Evolutionary conservation across 805 yeast species (phyloP), one percentile per base, ranked within the genome.

Genomic region (Brettanomyces nanus): DNA sequence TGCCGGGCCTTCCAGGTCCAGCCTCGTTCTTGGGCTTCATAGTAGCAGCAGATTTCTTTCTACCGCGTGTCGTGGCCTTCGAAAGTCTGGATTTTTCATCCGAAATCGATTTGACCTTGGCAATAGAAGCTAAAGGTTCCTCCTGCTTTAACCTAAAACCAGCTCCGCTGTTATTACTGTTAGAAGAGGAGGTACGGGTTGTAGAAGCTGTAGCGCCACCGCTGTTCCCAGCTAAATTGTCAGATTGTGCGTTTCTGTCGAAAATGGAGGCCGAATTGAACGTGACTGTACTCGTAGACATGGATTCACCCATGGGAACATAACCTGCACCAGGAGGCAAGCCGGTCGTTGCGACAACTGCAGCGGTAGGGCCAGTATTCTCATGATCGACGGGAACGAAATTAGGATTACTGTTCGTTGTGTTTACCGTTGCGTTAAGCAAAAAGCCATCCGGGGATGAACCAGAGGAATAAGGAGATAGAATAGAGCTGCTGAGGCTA

Each of bases 401-500:
- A 28, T 33, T 38, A 5, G 37, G 37, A 19, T 34, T 34, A 32
- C 17, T 20, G 20, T 14, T 21, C 26, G 11, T 13, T 23, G 10
- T 15, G 19, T 20, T 42, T 25, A 41, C 35, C 19, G 37, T 41
- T 5, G 49, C 40, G 19, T 45, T 45, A 6, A 56, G 45, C n/a
- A 60, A 46, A 31, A 58, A 51, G 14, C 51, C 61, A 35, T 60
- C 65, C 4, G 66, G 66, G 3, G 65, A 60, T 2, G 66, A 61
- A 6, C 62, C 65, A 7, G 56, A 47, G 7, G 62, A 57, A 39
- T 57, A 59, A 7, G 65, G 64, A 3, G 64, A 59, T 19, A 59
- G 36, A 4, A 55, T 51, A 1, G 57, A 53, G 2, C 62, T 54
- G 28, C 51, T 49, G 30, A 57, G 45, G 18, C 55, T 51, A 32